Evolutionary conservation across 169 alveolate genomes (phyloP).

Genomic region (Plasmodium vivax): DNA sequence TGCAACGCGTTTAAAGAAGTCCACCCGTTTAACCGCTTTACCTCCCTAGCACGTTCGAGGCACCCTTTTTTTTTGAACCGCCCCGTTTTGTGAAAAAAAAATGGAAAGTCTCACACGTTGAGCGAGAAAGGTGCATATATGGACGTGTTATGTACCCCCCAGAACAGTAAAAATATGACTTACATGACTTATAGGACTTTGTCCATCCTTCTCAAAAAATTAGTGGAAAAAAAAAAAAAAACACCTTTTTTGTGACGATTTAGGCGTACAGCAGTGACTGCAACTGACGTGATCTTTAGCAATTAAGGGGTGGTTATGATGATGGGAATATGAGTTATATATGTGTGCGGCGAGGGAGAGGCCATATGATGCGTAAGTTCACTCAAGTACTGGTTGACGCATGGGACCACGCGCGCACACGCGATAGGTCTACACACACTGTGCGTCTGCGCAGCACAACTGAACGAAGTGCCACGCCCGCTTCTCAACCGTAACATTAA

Average conservation of each 20-base stretch:
- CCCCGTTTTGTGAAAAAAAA: neutral
- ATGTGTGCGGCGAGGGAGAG: neutral
- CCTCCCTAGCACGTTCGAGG: neutral
- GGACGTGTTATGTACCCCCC: neutral
- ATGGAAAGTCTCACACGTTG: neutral
- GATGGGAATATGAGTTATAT: slow-evolving; percentile 13
- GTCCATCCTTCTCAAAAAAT: neutral
- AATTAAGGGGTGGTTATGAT: slow-evolving; percentile 44
- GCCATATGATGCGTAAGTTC: neutral
- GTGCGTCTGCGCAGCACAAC: neutral
- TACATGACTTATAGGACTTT: too few species aligned
- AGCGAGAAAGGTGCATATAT: neutral
- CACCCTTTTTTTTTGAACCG: neutral
- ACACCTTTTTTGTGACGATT: neutral
- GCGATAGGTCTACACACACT: neutral
- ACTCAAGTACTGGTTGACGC: neutral
- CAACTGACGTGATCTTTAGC: slow-evolving; percentile 37
- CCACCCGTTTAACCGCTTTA: neutral
- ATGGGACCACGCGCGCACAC: neutral
- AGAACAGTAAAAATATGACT: neutral
- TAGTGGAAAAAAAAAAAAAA: slow-evolving; percentile 2
- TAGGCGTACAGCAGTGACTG: neutral
- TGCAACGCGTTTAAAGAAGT: neutral
- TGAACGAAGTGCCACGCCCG: slow-evolving; percentile 43
- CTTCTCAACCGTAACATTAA: slow-evolving; percentile 4